phyloP scores from a whole-genome alignment of 768 basidiomycete genomes.

The Kwoniella sp. region DNA sequence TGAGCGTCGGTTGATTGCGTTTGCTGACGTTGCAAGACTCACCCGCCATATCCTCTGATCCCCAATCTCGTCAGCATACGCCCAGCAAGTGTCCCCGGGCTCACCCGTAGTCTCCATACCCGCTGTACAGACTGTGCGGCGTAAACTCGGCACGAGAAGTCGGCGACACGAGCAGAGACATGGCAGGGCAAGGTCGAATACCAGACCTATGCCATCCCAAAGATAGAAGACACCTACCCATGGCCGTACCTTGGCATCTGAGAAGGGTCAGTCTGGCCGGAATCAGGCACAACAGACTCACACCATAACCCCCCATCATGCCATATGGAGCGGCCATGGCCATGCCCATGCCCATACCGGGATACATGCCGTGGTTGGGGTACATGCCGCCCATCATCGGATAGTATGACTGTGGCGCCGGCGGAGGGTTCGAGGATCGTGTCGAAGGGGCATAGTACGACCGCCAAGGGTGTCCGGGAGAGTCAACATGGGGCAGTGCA shows the following conservation, averaged over 20 bases:
- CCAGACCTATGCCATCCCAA: too few relatives aligned
- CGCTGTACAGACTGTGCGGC: conserved; percentile 22
- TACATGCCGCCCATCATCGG: conserved; percentile 19
- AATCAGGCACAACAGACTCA: conserved; percentile 8
- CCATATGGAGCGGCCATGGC: conserved; percentile 22
- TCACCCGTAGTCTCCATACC: conserved; percentile 20
- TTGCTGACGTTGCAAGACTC: conserved; percentile 2
- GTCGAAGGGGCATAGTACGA: too few relatives aligned
- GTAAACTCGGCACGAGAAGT: not conserved
- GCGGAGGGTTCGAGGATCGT: too few relatives aligned
- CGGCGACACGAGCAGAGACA: not conserved
- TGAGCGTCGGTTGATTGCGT: too few relatives aligned
- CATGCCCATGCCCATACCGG: conserved; percentile 22
- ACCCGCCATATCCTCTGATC: conserved; percentile 2
- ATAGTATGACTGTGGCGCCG: conserved; percentile 33
- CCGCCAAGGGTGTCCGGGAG: not conserved
- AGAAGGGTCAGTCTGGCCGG: not conserved
- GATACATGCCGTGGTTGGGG: conserved; percentile 18
- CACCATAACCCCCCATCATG: conserved; percentile 25
- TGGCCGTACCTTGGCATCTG: conserved; percentile 37
- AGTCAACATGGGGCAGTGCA: not conserved
- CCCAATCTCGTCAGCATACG: not conserved
- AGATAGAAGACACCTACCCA: conserved; percentile 13
- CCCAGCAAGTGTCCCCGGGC: not conserved
- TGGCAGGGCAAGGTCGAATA: too few relatives aligned